phyloP scores from a whole-genome alignment of 2,329 filamentous ascomycete genomes.

The Penicillium sclerotigenum region DNA sequence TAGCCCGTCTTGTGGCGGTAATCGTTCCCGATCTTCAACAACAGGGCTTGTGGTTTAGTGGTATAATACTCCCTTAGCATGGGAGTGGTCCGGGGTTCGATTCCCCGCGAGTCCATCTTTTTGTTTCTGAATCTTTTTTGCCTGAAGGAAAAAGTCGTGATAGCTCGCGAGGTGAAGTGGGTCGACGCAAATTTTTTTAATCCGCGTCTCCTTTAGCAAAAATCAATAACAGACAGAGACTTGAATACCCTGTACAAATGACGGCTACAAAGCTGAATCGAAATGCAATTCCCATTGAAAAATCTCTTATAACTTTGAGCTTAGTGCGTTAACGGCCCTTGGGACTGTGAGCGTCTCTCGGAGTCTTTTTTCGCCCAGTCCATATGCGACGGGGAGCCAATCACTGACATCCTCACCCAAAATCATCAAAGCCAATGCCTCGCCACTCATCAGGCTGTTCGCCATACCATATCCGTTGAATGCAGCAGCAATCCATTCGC shows the following conservation, averaged over 20 bases:
- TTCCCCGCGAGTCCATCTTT: conserved; percentile 47
- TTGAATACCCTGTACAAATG: conserved; percentile 7
- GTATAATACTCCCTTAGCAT: conserved; percentile 50
- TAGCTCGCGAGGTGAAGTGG: not conserved
- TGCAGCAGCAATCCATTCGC: conserved; percentile 55
- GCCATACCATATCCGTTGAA: conserved; percentile 67
- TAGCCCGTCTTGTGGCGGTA: conserved; percentile 2
- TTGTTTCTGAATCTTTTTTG: conserved; percentile 1
- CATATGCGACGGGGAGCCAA: conserved; percentile 30
- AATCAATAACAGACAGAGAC: not conserved
- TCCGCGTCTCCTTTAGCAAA: not conserved
- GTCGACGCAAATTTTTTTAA: not conserved
- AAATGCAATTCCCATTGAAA: not conserved
- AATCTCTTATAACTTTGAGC: conserved; percentile 3
- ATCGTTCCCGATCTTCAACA: not conserved
- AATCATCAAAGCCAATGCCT: conserved; percentile 30
- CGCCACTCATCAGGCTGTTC: conserved; percentile 47
- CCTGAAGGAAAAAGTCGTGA: not conserved
- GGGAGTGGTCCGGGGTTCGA: conserved; percentile 50
- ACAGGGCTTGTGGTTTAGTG: conserved; percentile 45
- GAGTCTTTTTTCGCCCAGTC: conserved; percentile 16
- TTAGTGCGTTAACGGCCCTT: conserved; percentile 13
- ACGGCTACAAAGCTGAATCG: not conserved
- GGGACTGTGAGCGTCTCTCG: conserved; percentile 12
- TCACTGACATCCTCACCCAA: conserved; percentile 25